Evolutionary conservation across 441 rosid genomes (phyloP), one percentile per base, ranked within the genome.

Genomic region (Aleurites moluccanus): DNA sequence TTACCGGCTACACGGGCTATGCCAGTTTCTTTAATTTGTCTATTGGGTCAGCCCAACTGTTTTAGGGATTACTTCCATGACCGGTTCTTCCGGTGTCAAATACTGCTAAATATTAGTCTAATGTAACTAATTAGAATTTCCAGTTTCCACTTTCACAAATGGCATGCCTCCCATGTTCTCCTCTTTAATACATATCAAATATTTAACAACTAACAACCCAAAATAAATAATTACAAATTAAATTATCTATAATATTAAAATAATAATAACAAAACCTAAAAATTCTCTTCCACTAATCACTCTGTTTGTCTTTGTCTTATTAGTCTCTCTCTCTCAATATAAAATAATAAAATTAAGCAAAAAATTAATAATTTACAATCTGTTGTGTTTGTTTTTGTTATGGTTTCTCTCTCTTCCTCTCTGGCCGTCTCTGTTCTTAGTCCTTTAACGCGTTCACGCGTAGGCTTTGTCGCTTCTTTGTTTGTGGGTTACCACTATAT

Each of bases 361-460:
- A 35, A n/a, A n/a, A n/a, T n/a, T n/a, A n/a, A 35, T 35, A 35
- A 35, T 35, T 35, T 35, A 35, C 38, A 49, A 49, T 57, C 62
- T 23, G 28, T 57, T 56, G 55, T 44, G 23, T 23, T 6, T 44
- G n/a, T 0, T 42, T 6, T 13, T 42, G 28, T 25, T 67, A 21
- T 42, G 33, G 15, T 52, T n/a, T 50, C 60, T 68, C 42, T 13
- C 21, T 10, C n/a, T n/a, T n/a, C n/a, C n/a, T n/a, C n/a, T n/a
- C n/a, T n/a, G n/a, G n/a, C n/a, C n/a, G n/a, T n/a, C n/a, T n/a
- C 35, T 11, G 86, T 82, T 86, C 56, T 10, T 10, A 78, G 78
- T 79, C 80, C 83, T 76, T 79, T 50, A 87, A 84, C 88, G 91
- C 88, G 88, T 85, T 81, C 81, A 86, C 94, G 96, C 91, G 94